Evolutionary conservation across 495 filamentous ascomycete species (phyloP), one percentile per base, ranked within the genome.

Genomic region (Tuber indicum): DNA sequence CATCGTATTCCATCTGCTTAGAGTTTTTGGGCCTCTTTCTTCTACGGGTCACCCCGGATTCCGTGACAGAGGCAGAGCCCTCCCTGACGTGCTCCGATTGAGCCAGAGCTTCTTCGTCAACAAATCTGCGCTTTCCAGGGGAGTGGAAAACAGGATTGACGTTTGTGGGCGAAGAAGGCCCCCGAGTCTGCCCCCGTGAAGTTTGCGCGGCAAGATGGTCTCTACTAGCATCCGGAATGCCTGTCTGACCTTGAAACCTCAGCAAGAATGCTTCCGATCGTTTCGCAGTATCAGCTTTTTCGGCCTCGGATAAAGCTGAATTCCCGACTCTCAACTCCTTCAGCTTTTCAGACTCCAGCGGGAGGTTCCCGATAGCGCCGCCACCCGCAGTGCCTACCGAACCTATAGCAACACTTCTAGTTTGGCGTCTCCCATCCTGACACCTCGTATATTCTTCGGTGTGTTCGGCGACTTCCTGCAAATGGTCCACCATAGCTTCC

Each of bases 1-100:
- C 78, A 46, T 80, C 77, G 23, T 80, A 80, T 41, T 39, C 79
- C 43, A 74, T 66, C 14, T 66, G 58, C 10, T 80, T 79, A 14
- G 77, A 71, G 17, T 73, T 78, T 9, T 79, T 71, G 5, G 77
- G 78, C 46, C 73, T 26, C 71, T 76, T 77, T 45, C 52, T 73
- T 23, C 70, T 46, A 7, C 75, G 79, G 47, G 70, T 76, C 4
- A 42, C 71, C 16, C 32, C 23, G n/a, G 44, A 19, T 44, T 45
- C 43, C 19, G 17, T 66, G 16, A 46, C 39, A 74, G 43, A 44
- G 7, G 32, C 69, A 41, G 72, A 32, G 16, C 70, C 69, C 9
- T 72, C 16, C 12, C 70, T 32, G 21, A 66, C 26, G 26, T 69
- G 21, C 16, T 52, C 58, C n/a, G 66, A 7, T 45, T 72, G 44